Evolutionary conservation across 306 rosid species (phyloP).

Genomic region (Arachis stenosperma): DNA sequence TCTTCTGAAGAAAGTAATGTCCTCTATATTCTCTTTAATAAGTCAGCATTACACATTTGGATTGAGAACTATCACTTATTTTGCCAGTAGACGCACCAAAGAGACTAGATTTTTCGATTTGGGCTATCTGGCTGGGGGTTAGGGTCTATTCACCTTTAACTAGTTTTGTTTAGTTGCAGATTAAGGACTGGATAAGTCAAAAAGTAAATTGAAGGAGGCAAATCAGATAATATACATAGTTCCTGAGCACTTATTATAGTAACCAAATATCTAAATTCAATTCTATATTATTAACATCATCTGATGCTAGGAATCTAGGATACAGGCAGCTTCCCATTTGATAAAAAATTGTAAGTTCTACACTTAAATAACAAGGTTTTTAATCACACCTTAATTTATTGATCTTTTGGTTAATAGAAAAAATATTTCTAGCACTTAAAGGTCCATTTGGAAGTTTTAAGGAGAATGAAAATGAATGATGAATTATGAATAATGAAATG

Average conservation of each 20-base stretch:
- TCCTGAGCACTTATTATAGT: background rate
- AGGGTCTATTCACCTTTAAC: conserved; percentile 11
- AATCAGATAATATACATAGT: background rate
- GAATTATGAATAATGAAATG: too few species aligned
- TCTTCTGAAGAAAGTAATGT: too few species aligned
- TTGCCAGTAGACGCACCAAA: too few species aligned
- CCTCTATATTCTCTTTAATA: conserved; percentile 1
- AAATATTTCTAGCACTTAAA: conserved; percentile 40
- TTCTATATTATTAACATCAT: too few species aligned
- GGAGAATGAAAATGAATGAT: too few species aligned
- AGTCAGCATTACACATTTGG: conserved; percentile 10
- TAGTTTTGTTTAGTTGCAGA: background rate
- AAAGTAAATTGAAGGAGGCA: background rate
- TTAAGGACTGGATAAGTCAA: background rate
- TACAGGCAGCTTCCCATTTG: conserved; percentile 13
- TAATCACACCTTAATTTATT: conserved; percentile 6
- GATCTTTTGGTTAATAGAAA: background rate
- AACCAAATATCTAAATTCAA: background rate
- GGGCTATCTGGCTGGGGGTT: background rate
- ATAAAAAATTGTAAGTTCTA: conserved; percentile 3
- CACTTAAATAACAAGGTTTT: conserved; percentile 19
- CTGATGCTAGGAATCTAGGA: too few species aligned
- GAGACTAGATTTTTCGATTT: conserved; percentile 37
- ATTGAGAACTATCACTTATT: background rate
- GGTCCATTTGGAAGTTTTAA: too few species aligned